Conservation (phyloP, 164 flowering plant species). For the Stephania cephalantha region DNA sequence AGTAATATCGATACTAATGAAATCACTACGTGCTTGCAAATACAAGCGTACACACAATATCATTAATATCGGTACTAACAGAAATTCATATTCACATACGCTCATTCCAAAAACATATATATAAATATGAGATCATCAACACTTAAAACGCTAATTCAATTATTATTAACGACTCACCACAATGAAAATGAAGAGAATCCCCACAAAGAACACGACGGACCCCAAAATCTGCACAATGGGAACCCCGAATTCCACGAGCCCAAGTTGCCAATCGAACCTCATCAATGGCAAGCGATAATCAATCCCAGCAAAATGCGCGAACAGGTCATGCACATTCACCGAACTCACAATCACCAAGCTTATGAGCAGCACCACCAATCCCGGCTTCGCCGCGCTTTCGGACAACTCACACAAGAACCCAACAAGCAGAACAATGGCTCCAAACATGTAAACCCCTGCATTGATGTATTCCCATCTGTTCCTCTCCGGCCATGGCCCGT, state of each 20-base stretch:
- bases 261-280: conserved; percentile 60
- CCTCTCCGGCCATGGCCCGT: conserved; percentile 52
- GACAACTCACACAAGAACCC: conserved; percentile 59
- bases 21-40: too few species aligned
- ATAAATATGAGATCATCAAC: too few species aligned
- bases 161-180: background rate
- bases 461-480: conserved; percentile 71
- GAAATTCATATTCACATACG: too few species aligned
- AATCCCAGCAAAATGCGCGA: conserved; percentile 72
- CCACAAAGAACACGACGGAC: conserved; percentile 43
- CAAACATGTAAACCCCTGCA: conserved; percentile 71
- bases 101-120: too few species aligned
- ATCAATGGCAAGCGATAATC: conserved; percentile 50
- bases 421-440: conserved; percentile 43
- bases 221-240: conserved; percentile 58
- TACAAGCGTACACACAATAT: too few species aligned
- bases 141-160: too few species aligned
- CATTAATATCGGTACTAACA: too few species aligned
- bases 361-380: conserved; percentile 54
- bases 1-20: too few species aligned
- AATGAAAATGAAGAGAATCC: conserved; percentile 47
- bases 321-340: conserved; percentile 71
- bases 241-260: conserved; percentile 68
- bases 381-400: conserved; percentile 37
- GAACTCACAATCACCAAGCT: conserved; percentile 27